Conservation (phyloP, 2,329 filamentous ascomycete species). For the Beauveria brongniartii region DNA sequence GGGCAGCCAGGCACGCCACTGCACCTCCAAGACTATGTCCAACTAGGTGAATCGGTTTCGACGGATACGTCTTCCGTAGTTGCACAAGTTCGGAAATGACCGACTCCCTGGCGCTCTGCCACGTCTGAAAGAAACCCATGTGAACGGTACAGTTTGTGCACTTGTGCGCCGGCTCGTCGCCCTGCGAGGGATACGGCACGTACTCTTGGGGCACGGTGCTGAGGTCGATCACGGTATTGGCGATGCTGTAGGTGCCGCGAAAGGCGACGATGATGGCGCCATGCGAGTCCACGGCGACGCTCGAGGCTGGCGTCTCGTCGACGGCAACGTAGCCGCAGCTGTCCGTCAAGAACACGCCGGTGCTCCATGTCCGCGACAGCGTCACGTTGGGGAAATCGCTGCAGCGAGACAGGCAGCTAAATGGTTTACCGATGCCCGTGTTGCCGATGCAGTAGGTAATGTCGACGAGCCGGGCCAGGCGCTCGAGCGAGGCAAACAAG, state of each 20-base stretch:
- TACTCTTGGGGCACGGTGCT: constrained; percentile 87
- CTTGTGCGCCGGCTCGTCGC: constrained; percentile 33
- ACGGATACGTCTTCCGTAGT: constrained; percentile 53
- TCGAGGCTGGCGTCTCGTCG: constrained; percentile 47
- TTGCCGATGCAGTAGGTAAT: constrained; percentile 89
- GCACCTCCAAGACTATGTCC: constrained; percentile 92
- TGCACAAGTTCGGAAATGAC: constrained; percentile 60
- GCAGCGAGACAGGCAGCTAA: constrained; percentile 78
- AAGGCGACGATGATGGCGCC: constrained; percentile 72
- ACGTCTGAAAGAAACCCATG: constrained; percentile 78
- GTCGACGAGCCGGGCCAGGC: constrained; percentile 84
- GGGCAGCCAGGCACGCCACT: constrained; percentile 75
- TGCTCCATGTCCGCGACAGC: constrained; percentile 82
- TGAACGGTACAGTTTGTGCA: constrained; percentile 91
- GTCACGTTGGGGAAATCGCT: constrained; percentile 73
- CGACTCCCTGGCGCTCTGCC: constrained; percentile 62
- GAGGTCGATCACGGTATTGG: constrained; percentile 85
- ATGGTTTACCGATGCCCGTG: constrained; percentile 74
- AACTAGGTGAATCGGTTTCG: constrained; percentile 68
- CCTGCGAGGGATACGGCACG: constrained; percentile 65
- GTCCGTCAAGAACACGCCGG: constrained; percentile 76
- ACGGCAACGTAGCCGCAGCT: constrained; percentile 90
- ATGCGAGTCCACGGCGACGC: constrained; percentile 13
- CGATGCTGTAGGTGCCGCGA: constrained; percentile 86
- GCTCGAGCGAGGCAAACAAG: constrained; percentile 76